Base-by-base conservation (phyloP, 208 protist species). In the Leishmania aethiopica region DNA sequence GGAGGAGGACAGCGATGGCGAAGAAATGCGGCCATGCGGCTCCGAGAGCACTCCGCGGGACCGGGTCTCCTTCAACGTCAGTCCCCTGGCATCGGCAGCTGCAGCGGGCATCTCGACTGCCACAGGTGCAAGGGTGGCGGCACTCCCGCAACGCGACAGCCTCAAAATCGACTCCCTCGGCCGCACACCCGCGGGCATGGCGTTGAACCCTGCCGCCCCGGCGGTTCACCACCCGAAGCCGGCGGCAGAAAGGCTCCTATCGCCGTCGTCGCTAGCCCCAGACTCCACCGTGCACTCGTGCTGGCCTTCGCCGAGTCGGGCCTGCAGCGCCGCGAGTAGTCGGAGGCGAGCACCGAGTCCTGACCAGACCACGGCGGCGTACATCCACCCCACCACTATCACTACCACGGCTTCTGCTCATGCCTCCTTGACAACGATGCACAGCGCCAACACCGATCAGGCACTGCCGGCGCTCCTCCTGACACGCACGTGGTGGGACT, bases 401-500 rank as follows among this genome's bases (percentile, higher is more conserved):
- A 15, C 42, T 25, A 60, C 17, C 32, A 45, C 72, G 49, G 6
- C 32, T 6, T 35, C 72, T 7, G 10, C 32, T n/a, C 45, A n/a
- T 25, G 35, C 51, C 51, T 55, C 51, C 17, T 3, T 10, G 7
- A 28, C 1, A 76, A 15, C 5, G 51, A 11, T 32, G n/a, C 72
- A 28, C 17, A n/a, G 45, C 42, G 1, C 28, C 42, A 2, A 19
- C 25, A 37, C 69, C 11, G 25, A 6, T 55, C 72, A 76, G 10
- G 32, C 19, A 47, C 45, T 62, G 42, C 73, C 78, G 0, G 74
- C 57, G 40, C 47, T 70, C 40, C 49, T 86, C 53, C 37, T 79
- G 11, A 32, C 55, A 45, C 77, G 69, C 6, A 82, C 73, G 78
- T 86, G 59, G 78, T 75, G 60, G 28, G 77, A 76, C 37, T 82